A percentile compares a stretch with the other conserved stretches of the same genome.
These are phyloP conservation scores for Fusarium sp. DNA, from an alignment of 2,329 filamentous ascomycete species.

Conservation along the genomic window DNA sequence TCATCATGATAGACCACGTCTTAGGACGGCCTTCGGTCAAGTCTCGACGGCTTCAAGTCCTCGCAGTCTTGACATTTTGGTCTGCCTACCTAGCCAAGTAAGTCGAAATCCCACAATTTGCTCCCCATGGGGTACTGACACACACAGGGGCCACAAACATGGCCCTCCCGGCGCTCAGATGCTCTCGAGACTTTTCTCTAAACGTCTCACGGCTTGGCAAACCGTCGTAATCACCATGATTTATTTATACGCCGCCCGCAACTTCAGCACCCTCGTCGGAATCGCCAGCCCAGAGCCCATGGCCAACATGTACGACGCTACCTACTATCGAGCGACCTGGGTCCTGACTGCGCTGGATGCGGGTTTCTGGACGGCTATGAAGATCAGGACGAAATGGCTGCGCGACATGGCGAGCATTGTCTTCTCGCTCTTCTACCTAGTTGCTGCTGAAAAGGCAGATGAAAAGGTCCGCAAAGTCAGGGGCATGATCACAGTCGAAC, in stretches of 20 bases:
- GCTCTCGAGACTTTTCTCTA: conserved; percentile 79
- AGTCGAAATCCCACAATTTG: conserved; percentile 31
- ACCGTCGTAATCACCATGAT: conserved; percentile 88
- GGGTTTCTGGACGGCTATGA: conserved; percentile 99
- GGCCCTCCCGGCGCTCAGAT: conserved; percentile 83
- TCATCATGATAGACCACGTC: conserved; percentile 84
- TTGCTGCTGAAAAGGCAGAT: conserved; percentile 93
- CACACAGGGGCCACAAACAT: conserved; percentile 83
- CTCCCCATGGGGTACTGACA: conserved; percentile 35
- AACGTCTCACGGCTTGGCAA: conserved; percentile 88
- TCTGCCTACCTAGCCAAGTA: conserved; percentile 85
- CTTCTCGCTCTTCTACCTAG: conserved; percentile 91
- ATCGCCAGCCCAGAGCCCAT: conserved; percentile 94
- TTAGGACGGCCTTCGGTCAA: conserved; percentile 91
- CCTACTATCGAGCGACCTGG: conserved; percentile 98
- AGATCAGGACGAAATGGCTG: conserved; percentile 82
- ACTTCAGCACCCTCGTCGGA: conserved; percentile 93
- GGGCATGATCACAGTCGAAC: conserved; percentile 88
- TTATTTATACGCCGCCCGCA: conserved; percentile 91
- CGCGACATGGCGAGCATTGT: conserved; percentile 86
- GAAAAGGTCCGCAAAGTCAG: conserved; percentile 96
- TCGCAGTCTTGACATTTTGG: conserved; percentile 94
- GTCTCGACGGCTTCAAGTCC: conserved; percentile 92
- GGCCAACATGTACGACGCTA: conserved; percentile 91
- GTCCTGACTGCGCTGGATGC: conserved; percentile 94